Conservation (phyloP, 2,329 filamentous ascomycete species). For the Colletotrichum zoysiae region DNA sequence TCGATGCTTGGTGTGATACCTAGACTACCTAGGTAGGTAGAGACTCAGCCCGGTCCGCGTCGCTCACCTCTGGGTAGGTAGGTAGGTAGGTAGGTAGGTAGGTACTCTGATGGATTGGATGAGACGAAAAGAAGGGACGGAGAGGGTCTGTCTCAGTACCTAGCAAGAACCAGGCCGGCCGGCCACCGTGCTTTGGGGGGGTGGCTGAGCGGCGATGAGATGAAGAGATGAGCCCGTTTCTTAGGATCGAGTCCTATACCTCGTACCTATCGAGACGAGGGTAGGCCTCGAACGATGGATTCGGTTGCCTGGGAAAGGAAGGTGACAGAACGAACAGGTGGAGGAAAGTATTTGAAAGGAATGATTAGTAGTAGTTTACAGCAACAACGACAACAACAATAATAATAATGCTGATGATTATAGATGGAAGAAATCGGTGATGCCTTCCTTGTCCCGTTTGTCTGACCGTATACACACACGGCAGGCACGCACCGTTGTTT, state of each 20-base stretch:
- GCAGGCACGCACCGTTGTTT: neutral
- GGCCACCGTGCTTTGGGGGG: conserved; percentile 30
- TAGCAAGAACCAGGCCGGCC: conserved; percentile 24
- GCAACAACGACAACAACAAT: too few species aligned
- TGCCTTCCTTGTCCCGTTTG: neutral
- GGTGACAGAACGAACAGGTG: conserved; percentile 13
- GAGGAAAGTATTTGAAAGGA: neutral
- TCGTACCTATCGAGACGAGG: conserved; percentile 28
- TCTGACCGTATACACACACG: neutral
- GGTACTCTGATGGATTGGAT: conserved; percentile 21
- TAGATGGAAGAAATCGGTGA: neutral
- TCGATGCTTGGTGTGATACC: conserved; percentile 13
- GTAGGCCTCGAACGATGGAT: conserved; percentile 6
- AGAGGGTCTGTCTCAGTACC: neutral
- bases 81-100: neutral
- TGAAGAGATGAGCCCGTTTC: neutral
- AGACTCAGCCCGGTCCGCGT: conserved; percentile 28
- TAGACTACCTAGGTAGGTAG: too few species aligned
- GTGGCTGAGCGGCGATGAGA: conserved; percentile 36
- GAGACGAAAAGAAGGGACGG: conserved; percentile 33
- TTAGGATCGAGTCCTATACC: neutral
- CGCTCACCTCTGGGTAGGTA: neutral
- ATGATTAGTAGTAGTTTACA: too few species aligned
- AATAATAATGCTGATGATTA: too few species aligned
- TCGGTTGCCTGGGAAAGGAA: neutral